Conservation (phyloP, 768 basidiomycete species). For the Termitomyces titanicus region DNA sequence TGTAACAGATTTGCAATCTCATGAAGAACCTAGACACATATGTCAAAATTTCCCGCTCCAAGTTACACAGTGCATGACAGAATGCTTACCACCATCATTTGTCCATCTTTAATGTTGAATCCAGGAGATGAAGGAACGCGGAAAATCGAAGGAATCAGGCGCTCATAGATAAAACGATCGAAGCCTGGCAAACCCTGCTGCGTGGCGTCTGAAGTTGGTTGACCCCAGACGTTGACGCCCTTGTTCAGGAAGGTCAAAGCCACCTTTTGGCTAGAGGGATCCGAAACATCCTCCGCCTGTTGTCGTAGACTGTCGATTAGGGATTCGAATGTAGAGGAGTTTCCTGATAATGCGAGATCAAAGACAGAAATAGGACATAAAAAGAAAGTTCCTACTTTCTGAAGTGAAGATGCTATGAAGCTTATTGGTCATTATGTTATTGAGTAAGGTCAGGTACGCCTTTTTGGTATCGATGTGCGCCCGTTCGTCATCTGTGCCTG, state of each 20-base stretch:
- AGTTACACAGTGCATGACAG: not conserved
- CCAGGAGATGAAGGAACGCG: slow-evolving; percentile 71
- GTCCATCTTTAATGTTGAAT: slow-evolving; percentile 88
- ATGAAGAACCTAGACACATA: slow-evolving; percentile 63
- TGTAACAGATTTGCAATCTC: slow-evolving; percentile 89
- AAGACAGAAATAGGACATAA: not conserved
- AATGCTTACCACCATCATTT: slow-evolving; percentile 68
- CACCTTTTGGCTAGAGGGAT: slow-evolving; percentile 71
- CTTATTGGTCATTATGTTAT: slow-evolving; percentile 75
- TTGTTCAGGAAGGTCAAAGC: slow-evolving; percentile 78
- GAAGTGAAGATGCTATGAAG: slow-evolving; percentile 85
- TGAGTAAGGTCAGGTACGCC: slow-evolving; percentile 82
- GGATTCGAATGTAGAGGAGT: slow-evolving; percentile 62
- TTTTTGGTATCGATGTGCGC: slow-evolving; percentile 81
- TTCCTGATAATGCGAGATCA: slow-evolving; percentile 23
- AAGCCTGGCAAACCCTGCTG: slow-evolving; percentile 74
- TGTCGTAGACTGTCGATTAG: slow-evolving; percentile 72
- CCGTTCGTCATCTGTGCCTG: slow-evolving; percentile 84
- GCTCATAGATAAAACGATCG: slow-evolving; percentile 88
- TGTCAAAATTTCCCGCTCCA: not conserved
- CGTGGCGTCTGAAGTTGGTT: slow-evolving; percentile 38
- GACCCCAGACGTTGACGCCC: slow-evolving; percentile 68
- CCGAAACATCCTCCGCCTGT: slow-evolving; percentile 72
- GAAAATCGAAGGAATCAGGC: slow-evolving; percentile 79
- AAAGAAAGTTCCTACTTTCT: slow-evolving; percentile 53